A percentile compares a stretch with the other conserved stretches of the same genome.
Conservation (phyloP, 192 early-diverging fungal genomes). For the Entomortierella chlamydospora region DNA sequence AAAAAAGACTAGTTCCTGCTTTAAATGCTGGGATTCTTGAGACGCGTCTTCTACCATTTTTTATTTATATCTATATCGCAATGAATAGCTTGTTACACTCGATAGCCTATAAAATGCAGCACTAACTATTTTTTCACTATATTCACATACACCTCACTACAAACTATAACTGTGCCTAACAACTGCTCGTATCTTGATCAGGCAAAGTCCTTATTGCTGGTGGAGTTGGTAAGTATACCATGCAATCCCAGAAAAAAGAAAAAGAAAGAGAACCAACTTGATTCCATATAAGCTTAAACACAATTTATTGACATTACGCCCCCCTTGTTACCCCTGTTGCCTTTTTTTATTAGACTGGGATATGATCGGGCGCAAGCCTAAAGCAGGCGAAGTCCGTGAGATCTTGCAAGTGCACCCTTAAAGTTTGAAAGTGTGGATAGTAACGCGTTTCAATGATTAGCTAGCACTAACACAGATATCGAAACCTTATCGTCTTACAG, state of each 20-base stretch:
- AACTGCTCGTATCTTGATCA: neutral
- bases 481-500: conserved; percentile 7
- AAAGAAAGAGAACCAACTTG: too few relatives aligned
- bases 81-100: neutral
- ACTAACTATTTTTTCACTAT: neutral
- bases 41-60: neutral
- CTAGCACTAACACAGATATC: neutral
- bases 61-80: neutral
- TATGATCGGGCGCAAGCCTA: conserved; percentile 53
- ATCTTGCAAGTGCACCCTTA: conserved; percentile 14
- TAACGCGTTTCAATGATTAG: neutral
- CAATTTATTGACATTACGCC: neutral
- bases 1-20: too few relatives aligned
- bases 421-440: neutral
- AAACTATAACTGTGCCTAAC: neutral
- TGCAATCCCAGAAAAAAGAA: too few relatives aligned
- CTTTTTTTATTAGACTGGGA: conserved; percentile 40
- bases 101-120: neutral
- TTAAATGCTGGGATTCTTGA: neutral
- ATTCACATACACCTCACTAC: neutral
- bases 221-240: conserved; percentile 23
- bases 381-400: conserved; percentile 44
- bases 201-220: conserved; percentile 53
- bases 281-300: neutral
- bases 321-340: neutral